phyloP scores from a whole-genome alignment of 768 basidiomycete species.

The Lactarius hengduanensis region DNA sequence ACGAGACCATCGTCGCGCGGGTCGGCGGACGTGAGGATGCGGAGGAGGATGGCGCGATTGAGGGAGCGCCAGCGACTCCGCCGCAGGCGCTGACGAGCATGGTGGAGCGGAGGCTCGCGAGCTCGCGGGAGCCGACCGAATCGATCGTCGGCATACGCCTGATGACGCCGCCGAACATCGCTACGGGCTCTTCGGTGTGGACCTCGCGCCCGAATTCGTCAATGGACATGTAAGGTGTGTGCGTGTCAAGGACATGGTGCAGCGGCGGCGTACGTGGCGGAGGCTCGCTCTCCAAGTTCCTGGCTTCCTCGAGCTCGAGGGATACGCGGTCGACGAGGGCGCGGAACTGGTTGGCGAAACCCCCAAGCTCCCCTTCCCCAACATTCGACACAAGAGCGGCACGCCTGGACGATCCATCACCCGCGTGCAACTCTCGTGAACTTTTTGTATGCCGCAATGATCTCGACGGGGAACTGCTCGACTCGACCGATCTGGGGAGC shows the following conservation, averaged over 20 bases:
- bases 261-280: slow-evolving; percentile 11
- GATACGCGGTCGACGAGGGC: slow-evolving; percentile 49
- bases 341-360: slow-evolving; percentile 52
- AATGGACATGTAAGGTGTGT: slow-evolving; percentile 39
- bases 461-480: not conserved
- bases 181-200: slow-evolving; percentile 51
- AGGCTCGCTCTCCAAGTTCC: slow-evolving; percentile 36
- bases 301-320: slow-evolving; percentile 51
- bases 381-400: not conserved
- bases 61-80: not conserved
- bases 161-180: slow-evolving; percentile 61
- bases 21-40: slow-evolving; percentile 26
- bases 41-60: slow-evolving; percentile 10
- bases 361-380: slow-evolving; percentile 40
- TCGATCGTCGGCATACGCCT: slow-evolving; percentile 82
- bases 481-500: slow-evolving; percentile 14
- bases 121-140: slow-evolving; percentile 67
- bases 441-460: slow-evolving; percentile 16
- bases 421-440: slow-evolving; percentile 2
- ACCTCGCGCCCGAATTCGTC: slow-evolving; percentile 41
- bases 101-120: slow-evolving; percentile 32
- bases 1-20: slow-evolving; percentile 22
- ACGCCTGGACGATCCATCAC: slow-evolving; percentile 1
- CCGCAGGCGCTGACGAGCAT: slow-evolving; percentile 6
- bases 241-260: slow-evolving; percentile 27